Percentiles rank a stretch among this genome's conserved stretches.
Conservation (phyloP, 768 basidiomycete species). For the Candolleomyces eurysporus region DNA sequence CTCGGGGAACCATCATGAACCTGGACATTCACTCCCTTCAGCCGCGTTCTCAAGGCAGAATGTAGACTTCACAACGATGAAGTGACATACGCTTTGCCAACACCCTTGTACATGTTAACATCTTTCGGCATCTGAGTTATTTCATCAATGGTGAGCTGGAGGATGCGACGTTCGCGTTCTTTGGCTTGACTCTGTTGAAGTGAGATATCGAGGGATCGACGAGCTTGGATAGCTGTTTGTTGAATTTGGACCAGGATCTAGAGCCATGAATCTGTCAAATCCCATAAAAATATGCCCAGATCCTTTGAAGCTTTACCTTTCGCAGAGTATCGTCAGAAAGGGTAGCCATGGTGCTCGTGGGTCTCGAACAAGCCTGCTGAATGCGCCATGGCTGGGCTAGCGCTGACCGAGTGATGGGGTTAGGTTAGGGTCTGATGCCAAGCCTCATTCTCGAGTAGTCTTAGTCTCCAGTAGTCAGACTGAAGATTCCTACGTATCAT, state of each 20-base stretch:
- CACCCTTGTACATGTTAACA: slow-evolving; percentile 88
- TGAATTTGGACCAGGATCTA: slow-evolving; percentile 94
- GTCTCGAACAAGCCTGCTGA: no score
- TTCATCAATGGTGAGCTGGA: slow-evolving; percentile 87
- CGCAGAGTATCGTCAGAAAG: slow-evolving; percentile 80
- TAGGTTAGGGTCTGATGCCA: no score
- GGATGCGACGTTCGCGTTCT: slow-evolving; percentile 85
- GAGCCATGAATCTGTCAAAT: slow-evolving; percentile 8
- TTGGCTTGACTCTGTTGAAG: slow-evolving; percentile 76
- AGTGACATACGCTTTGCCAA: slow-evolving; percentile 81
- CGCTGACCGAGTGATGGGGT: no score
- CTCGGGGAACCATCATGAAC: slow-evolving; percentile 87
- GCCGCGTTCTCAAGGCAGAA: background rate
- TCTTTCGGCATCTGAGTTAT: slow-evolving; percentile 67
- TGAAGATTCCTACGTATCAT: no score
- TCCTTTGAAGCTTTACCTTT: slow-evolving; percentile 50
- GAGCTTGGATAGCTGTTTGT: slow-evolving; percentile 84
- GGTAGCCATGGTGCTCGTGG: slow-evolving; percentile 41
- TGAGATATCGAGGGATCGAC: slow-evolving; percentile 70
- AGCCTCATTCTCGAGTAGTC: no score
- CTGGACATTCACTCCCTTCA: slow-evolving; percentile 22
- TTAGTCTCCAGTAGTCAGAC: no score
- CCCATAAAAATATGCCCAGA: background rate
- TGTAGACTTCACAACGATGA: slow-evolving; percentile 1
- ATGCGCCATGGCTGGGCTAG: no score